Conservation (phyloP, 768 basidiomycete genomes). For the Lactarius hengduanensis region DNA sequence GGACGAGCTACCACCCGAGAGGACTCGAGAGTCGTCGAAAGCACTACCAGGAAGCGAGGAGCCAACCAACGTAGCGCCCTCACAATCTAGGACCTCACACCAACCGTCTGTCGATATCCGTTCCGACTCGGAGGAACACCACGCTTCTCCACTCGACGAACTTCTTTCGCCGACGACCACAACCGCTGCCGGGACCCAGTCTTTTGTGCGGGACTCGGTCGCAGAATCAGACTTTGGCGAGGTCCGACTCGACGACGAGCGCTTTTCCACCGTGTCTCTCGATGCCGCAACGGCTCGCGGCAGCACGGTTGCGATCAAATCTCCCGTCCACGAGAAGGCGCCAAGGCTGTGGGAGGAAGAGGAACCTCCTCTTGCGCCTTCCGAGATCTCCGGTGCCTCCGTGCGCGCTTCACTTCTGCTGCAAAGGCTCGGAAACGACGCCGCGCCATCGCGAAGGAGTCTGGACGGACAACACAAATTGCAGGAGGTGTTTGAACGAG, state of each 20-base stretch:
- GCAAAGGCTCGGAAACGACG: conserved; percentile 49
- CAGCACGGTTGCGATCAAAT: conserved; percentile 33
- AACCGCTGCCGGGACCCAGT: conserved; percentile 25
- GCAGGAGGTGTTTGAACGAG: conserved; percentile 72
- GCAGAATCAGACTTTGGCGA: conserved; percentile 43
- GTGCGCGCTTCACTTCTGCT: conserved; percentile 55
- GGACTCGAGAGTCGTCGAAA: background rate
- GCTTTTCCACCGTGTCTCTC: conserved; percentile 53
- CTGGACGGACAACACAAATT: conserved; percentile 67
- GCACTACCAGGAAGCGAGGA: background rate
- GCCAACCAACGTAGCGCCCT: background rate
- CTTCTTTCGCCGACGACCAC: conserved; percentile 36
- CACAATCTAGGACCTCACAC: background rate
- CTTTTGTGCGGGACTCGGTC: conserved; percentile 24
- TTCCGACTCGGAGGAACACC: conserved; percentile 4
- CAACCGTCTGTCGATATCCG: background rate
- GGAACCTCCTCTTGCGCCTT: conserved; percentile 50
- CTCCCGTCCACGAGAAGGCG: conserved; percentile 32
- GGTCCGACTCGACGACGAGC: conserved; percentile 61
- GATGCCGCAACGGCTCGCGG: conserved; percentile 32
- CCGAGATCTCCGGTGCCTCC: conserved; percentile 53
- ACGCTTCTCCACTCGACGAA: conserved; percentile 30
- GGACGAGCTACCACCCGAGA: background rate
- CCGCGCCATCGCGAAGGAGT: conserved; percentile 44
- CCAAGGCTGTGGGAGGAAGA: conserved; percentile 28